These are phyloP conservation scores for Hyaloperonospora brassicae DNA, from an alignment of 352 stramenopile species.

Conservation along the genomic window DNA sequence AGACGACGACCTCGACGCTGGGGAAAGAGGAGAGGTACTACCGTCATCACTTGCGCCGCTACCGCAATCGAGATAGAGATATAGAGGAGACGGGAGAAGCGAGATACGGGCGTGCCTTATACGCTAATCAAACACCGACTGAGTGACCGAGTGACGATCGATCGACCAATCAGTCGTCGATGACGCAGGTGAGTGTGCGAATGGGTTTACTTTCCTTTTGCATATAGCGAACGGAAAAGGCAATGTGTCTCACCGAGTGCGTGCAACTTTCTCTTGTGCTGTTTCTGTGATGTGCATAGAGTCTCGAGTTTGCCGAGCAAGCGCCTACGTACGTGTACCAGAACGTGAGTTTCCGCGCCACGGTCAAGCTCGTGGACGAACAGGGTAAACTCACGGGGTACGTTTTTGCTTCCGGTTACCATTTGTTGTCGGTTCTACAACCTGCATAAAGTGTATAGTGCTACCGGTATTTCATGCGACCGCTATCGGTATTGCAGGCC, in stretches of 20 bases:
- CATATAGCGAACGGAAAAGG: background rate
- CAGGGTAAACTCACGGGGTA: constrained; percentile 52
- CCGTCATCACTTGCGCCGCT: too few species aligned
- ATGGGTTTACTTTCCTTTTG: constrained; percentile 4
- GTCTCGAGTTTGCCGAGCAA: constrained; percentile 46
- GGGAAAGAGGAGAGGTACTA: too few species aligned
- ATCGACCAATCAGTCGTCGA: constrained; percentile 9
- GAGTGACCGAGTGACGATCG: too few species aligned
- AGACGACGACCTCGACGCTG: too few species aligned
- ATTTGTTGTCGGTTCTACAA: background rate
- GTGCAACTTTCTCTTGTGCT: constrained; percentile 1
- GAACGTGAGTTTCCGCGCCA: constrained; percentile 46
- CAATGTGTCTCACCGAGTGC: constrained; percentile 8
- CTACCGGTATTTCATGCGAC: background rate
- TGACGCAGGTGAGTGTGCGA: constrained; percentile 31
- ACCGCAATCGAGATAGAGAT: too few species aligned
- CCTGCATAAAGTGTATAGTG: background rate
- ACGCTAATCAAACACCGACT: too few species aligned
- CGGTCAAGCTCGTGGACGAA: constrained; percentile 56
- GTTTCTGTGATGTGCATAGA: constrained; percentile 21
- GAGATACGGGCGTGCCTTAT: too few species aligned
- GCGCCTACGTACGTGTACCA: constrained; percentile 58
- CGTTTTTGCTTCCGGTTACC: constrained; percentile 1
- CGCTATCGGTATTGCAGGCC: too few species aligned
- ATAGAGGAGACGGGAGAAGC: too few species aligned